These are phyloP conservation scores for Cladosporium sp. DNA, from an alignment of 2,329 filamentous ascomycete species.

Conservation along the genomic window DNA sequence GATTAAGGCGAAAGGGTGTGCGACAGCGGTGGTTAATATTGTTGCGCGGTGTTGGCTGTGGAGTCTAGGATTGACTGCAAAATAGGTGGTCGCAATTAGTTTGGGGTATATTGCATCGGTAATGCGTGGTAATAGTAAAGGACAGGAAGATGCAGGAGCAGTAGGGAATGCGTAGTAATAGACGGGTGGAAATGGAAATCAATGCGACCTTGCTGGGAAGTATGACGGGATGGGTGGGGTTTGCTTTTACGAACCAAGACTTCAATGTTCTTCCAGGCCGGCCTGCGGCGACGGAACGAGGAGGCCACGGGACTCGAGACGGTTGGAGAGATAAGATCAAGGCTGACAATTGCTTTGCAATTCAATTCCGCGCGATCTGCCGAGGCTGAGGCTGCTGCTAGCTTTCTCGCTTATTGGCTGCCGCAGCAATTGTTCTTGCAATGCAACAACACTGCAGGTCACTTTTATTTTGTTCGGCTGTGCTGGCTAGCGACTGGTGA, in stretches of 20 bases:
- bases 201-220: not conserved
- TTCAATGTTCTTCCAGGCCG: constrained; percentile 15
- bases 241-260: constrained; percentile 15
- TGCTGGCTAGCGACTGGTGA: not conserved
- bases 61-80: constrained; percentile 3
- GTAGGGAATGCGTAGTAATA: not conserved
- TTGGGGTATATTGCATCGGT: constrained; percentile 7
- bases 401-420: not conserved
- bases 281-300: constrained; percentile 8
- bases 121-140: not conserved
- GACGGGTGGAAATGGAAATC: not conserved
- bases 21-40: not conserved
- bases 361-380: constrained; percentile 7
- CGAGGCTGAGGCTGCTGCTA: not conserved
- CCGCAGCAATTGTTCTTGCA: not conserved
- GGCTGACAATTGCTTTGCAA: constrained; percentile 1
- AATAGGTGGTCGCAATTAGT: not conserved
- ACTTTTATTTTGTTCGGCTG: not conserved
- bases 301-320: not conserved
- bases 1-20: not conserved
- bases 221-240: constrained; percentile 15
- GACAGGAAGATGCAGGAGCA: not conserved
- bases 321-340: not conserved
- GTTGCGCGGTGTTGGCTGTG: not conserved
- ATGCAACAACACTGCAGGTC: not conserved